Percentiles rank a stretch among this genome's conserved stretches.
Conservation (phyloP, 2,329 filamentous ascomycete genomes). For the Shiraia sp. region DNA sequence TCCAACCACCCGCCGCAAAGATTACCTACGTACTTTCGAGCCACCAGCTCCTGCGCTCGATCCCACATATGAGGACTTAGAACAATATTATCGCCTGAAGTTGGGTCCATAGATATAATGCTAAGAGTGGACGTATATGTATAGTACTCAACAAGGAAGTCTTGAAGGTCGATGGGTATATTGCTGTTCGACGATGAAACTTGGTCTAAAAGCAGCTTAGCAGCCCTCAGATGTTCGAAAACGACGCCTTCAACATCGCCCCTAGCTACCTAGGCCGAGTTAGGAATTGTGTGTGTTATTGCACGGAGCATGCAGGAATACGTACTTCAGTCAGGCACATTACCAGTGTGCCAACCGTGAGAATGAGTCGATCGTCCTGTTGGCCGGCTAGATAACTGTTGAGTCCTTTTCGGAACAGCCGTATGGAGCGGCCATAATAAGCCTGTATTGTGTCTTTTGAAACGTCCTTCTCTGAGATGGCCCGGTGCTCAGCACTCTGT, state of each 20-base stretch:
- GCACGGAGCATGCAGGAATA: not conserved
- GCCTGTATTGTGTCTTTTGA: not conserved
- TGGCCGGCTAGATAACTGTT: not conserved
- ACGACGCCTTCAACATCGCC: slow-evolving; percentile 1
- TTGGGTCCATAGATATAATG: slow-evolving; percentile 1
- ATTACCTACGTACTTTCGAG: not conserved
- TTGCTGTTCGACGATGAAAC: not conserved
- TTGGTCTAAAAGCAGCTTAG: not conserved
- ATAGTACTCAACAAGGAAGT: slow-evolving; percentile 4
- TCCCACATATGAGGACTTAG: not conserved
- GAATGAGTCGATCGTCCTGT: not conserved
- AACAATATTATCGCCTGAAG: not conserved
- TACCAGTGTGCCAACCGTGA: not conserved
- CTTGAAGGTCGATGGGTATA: not conserved
- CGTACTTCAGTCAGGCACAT: slow-evolving; percentile 2
- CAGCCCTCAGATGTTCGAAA: slow-evolving; percentile 1
- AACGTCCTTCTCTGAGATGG: not conserved
- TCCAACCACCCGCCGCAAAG: slow-evolving; percentile 2
- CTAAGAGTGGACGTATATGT: slow-evolving; percentile 1
- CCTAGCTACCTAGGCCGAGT: not conserved
- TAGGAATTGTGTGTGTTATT: not conserved
- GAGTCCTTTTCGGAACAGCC: not conserved
- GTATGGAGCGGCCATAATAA: not conserved
- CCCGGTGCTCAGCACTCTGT: slow-evolving; percentile 1
- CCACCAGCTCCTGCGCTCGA: not conserved